phyloP scores from a whole-genome alignment of 176 grass and related monocot species.

The Lolium perenne region DNA sequence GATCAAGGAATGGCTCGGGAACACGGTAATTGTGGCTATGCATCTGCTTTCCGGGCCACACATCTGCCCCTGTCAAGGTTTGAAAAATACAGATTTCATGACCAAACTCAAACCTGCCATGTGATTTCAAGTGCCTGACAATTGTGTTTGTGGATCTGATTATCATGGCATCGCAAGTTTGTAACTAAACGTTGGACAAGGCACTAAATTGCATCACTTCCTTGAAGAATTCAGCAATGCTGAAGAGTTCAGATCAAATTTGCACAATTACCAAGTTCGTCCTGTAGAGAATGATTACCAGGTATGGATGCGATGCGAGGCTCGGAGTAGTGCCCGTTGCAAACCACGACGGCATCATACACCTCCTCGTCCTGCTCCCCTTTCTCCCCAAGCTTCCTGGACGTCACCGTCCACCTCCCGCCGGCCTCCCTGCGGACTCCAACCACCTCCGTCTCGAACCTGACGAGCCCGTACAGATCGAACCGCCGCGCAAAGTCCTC shows the following conservation, averaged over 20 bases:
- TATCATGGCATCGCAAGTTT: background rate
- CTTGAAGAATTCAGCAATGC: conserved; percentile 1
- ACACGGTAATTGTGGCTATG: conserved; percentile 92
- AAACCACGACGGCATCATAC: conserved; percentile 74
- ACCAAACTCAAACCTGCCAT: background rate
- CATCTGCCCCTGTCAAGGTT: conserved; percentile 49
- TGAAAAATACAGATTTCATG: background rate
- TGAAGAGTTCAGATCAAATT: background rate
- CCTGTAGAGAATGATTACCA: conserved; percentile 29
- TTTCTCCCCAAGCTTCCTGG: conserved; percentile 56
- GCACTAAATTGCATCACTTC: background rate
- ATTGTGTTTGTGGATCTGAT: background rate
- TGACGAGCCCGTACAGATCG: conserved; percentile 52
- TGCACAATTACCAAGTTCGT: background rate
- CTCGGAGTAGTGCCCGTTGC: conserved; percentile 71
- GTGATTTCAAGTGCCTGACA: conserved; percentile 3
- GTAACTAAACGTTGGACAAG: background rate
- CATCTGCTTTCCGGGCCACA: conserved; percentile 77
- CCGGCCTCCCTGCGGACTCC: conserved; percentile 41
- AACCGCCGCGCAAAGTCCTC: conserved; percentile 75
- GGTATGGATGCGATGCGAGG: conserved; percentile 63
- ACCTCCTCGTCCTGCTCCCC: conserved; percentile 38
- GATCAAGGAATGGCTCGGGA: conserved; percentile 64
- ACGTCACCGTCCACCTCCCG: conserved; percentile 68
- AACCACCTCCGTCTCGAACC: conserved; percentile 73